Conservation (phyloP, 75 land plant species). For the Picea sitchensis region DNA sequence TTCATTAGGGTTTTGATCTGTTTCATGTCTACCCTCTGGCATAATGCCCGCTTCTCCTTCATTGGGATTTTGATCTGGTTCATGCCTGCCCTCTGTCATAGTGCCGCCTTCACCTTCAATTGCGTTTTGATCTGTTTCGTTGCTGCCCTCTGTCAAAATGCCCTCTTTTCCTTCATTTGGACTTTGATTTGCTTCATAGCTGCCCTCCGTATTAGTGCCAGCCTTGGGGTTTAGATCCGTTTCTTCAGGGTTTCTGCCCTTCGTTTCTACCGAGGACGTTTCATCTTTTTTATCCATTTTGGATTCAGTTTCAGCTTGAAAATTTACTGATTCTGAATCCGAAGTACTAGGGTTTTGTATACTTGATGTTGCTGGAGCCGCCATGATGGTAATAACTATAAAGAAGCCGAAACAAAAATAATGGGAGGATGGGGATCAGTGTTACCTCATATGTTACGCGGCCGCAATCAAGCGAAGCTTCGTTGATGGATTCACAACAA, state of each 20-base stretch:
- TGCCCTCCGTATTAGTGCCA: neutral
- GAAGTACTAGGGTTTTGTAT: neutral
- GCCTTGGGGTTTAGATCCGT: neutral
- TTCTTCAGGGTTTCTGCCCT: neutral
- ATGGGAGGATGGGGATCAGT: no score
- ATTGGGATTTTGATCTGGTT: slow-evolving; percentile 1
- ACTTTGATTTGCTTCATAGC: neutral
- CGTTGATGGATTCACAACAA: no score
- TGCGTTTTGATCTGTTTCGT: no score
- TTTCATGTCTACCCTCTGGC: no score
- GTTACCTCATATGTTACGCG: no score
- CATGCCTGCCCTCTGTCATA: neutral
- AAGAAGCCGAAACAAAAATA: no score
- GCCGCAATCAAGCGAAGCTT: no score
- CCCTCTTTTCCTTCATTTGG: neutral
- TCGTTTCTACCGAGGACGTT: neutral
- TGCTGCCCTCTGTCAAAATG: no score
- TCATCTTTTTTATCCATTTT: neutral
- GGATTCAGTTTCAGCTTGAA: neutral
- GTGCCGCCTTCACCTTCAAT: no score
- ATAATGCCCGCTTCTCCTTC: slow-evolving; percentile 9
- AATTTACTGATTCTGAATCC: neutral
- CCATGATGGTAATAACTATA: no score
- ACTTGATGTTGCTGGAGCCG: no score
- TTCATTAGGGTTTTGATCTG: no score